A percentile compares a stretch with the other conserved stretches of the same genome.
Conservation (phyloP, 768 basidiomycete species). For the Floccularia luteovirens region DNA sequence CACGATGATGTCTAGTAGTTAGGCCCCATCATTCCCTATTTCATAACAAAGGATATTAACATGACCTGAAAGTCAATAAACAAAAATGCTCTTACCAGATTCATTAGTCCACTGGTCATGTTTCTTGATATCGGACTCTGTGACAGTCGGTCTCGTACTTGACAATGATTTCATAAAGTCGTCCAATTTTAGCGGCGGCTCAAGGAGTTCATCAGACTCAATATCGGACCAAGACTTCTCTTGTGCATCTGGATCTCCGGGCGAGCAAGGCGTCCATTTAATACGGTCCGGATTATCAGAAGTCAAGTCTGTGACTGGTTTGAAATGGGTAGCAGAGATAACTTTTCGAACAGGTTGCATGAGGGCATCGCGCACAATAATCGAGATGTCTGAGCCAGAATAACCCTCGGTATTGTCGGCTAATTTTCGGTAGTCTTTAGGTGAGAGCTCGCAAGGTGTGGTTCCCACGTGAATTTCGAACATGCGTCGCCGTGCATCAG, state of each 20-base stretch:
- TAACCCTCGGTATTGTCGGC: conserved; percentile 90
- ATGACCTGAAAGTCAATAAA: no score
- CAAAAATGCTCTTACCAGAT: conserved; percentile 73
- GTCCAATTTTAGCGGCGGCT: conserved; percentile 69
- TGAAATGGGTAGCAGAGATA: conserved; percentile 93
- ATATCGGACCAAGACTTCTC: conserved; percentile 91
- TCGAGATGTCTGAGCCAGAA: conserved; percentile 92
- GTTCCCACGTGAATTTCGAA: conserved; percentile 94
- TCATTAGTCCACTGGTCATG: conserved; percentile 84
- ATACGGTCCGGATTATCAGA: conserved; percentile 14
- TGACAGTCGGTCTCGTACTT: conserved; percentile 82
- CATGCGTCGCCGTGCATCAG: conserved; percentile 89
- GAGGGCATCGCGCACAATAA: conserved; percentile 90
- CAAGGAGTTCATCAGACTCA: conserved; percentile 81
- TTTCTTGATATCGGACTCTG: conserved; percentile 75
- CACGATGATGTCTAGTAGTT: no score
- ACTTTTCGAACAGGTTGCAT: conserved; percentile 99
- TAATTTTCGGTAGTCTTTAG: conserved; percentile 72
- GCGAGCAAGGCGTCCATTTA: conserved; percentile 95
- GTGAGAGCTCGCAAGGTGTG: conserved; percentile 79
- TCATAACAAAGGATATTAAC: no score
- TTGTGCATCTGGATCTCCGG: conserved; percentile 76
- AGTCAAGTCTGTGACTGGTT: conserved; percentile 33
- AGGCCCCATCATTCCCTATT: background rate
- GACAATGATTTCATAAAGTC: conserved; percentile 83